Evolutionary conservation across 1,284 basidiomycete species (phyloP).

Genomic region (Exobasidium rhododendri): DNA sequence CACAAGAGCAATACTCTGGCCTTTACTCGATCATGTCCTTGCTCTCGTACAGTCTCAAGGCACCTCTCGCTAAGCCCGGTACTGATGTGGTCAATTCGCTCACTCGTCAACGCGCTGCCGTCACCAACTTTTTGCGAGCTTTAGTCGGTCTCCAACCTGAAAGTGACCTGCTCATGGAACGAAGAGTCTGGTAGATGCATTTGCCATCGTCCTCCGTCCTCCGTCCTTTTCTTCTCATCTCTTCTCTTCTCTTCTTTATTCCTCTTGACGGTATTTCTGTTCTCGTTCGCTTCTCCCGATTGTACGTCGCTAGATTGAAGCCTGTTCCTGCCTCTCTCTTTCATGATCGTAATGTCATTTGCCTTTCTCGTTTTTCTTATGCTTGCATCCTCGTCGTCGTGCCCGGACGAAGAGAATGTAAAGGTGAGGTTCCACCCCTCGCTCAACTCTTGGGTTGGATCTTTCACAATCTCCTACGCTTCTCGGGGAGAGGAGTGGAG

Average conservation of each 20-base stretch:
- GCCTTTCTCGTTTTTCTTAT: too few relatives aligned
- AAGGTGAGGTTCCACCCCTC: too few relatives aligned
- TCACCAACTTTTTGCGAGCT: constrained; percentile 80
- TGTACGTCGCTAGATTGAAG: too few relatives aligned
- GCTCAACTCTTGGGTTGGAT: too few relatives aligned
- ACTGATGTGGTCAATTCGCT: constrained; percentile 93
- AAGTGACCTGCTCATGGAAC: constrained; percentile 50
- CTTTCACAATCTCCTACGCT: too few relatives aligned
- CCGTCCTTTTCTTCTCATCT: neutral
- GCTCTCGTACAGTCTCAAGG: constrained; percentile 67
- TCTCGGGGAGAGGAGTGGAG: too few relatives aligned
- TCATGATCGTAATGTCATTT: too few relatives aligned
- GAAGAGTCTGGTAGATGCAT: constrained; percentile 36
- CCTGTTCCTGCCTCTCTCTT: too few relatives aligned
- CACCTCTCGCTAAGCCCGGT: constrained; percentile 92
- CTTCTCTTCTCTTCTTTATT: neutral
- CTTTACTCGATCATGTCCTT: constrained; percentile 53
- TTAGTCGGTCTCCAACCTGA: constrained; percentile 50
- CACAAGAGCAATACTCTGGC: constrained; percentile 36
- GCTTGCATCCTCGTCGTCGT: too few relatives aligned
- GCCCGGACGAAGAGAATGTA: too few relatives aligned
- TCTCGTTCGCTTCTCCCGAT: too few relatives aligned
- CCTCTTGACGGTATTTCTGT: neutral
- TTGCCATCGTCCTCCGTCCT: neutral
- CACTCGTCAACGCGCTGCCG: constrained; percentile 86